Base-by-base conservation (phyloP, 495 filamentous ascomycete genomes). In the Xylaria telfairii region DNA sequence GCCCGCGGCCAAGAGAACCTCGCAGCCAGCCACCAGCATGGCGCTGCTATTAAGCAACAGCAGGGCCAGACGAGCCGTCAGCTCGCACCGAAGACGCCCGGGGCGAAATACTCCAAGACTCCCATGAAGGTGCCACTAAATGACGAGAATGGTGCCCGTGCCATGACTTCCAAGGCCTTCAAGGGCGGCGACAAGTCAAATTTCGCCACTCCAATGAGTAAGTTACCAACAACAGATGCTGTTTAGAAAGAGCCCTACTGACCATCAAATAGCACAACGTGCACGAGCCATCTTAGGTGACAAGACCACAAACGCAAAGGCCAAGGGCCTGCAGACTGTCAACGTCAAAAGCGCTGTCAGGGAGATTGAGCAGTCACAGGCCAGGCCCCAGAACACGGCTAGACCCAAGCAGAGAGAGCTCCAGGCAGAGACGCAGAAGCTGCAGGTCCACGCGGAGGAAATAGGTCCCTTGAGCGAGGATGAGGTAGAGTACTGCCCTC, bases 281-380 rank as follows among this genome's bases (percentile, higher is more conserved):
- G 91, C 86, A 57, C 90, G 94, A 71, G 94, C 96, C 47, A 91
- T 93, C 4, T 81, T 98, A 62, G 96, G 96, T 46, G 87, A 90
- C 83, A 99, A 99, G 81, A 98, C 95, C 0, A 98, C 96, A 53
- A 99, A 99, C 81, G 92, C 92, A 49, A 98, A 96, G 83, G 87
- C 92, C 63, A 92, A 86, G 75, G 86, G 86, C 5, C 86, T 90
- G 46, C 89, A 81, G 24, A 75, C 81, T 4, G 75, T 79, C 0
- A 83, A 80, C 21, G 84, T 75, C 51, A 86, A 85, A 70, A 74
- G 77, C 21, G 76, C 77, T 44, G 74, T 78, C 28, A 78, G 78
- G n/a, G 75, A 83, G 64, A 61, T 83, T 42, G 81, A 86, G 65
- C 84, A 84, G 73, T 80, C 83, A 0, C 76, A 82, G 30, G 73